These are phyloP conservation scores for Pseudogymnoascus sp. DNA, from an alignment of 2,329 filamentous ascomycete genomes.

Conservation along the genomic window DNA sequence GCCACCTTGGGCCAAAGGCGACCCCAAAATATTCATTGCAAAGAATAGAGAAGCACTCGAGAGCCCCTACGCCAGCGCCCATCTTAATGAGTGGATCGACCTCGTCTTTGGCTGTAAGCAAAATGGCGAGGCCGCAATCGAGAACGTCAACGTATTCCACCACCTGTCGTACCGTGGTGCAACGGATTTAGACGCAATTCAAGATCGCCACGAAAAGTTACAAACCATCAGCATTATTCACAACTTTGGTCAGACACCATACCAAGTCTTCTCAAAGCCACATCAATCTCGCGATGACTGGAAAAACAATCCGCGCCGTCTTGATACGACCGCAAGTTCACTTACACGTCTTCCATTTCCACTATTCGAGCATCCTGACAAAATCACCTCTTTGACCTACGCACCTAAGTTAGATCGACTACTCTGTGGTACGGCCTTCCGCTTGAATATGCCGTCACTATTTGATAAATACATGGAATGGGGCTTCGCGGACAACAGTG, in stretches of 20 bases:
- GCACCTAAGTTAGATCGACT: constrained; percentile 73
- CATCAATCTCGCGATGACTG: constrained; percentile 70
- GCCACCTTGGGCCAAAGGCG: constrained; percentile 95
- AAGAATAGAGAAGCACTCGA: constrained; percentile 95
- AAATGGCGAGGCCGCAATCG: constrained; percentile 81
- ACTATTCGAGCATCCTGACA: constrained; percentile 62
- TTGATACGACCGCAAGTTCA: constrained; percentile 71
- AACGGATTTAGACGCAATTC: constrained; percentile 83
- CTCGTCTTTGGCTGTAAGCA: constrained; percentile 92
- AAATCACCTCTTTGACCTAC: constrained; percentile 70
- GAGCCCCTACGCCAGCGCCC: constrained; percentile 81
- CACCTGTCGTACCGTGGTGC: constrained; percentile 92
- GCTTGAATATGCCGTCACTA: constrained; percentile 74
- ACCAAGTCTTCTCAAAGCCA: constrained; percentile 79
- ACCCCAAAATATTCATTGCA: constrained; percentile 88
- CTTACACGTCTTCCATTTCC: constrained; percentile 73
- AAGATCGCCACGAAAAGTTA: constrained; percentile 75
- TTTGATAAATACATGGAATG: constrained; percentile 93
- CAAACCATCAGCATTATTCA: constrained; percentile 95
- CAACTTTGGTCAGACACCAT: constrained; percentile 95
- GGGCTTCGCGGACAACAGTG: constrained; percentile 88
- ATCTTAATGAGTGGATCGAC: constrained; percentile 92
- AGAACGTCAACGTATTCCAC: constrained; percentile 91
- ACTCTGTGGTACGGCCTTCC: constrained; percentile 73
- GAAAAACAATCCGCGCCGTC: constrained; percentile 53